Evolutionary conservation across 2,329 filamentous ascomycete species (phyloP).

Genomic region (Colletotrichum tropicicola): DNA sequence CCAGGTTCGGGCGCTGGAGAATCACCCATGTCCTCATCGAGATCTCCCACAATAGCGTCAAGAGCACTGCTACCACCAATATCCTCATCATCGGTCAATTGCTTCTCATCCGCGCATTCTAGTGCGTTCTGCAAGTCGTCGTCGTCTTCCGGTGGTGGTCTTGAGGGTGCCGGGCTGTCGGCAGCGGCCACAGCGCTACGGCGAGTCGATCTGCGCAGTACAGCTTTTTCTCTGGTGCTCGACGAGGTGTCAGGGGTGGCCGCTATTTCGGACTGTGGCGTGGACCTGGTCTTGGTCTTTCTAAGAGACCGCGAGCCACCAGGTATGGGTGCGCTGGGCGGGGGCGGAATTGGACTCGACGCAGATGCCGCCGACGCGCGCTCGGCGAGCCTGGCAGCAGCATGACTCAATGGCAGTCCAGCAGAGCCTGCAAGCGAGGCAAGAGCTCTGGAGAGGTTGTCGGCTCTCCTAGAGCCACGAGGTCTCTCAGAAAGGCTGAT

Average conservation of each 20-base stretch:
- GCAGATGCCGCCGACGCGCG: constrained; percentile 49
- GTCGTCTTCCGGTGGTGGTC: constrained; percentile 64
- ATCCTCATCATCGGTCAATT: constrained; percentile 77
- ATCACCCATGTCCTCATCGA: constrained; percentile 86
- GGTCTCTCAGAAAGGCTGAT: constrained; percentile 84
- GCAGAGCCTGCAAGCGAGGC: constrained; percentile 81
- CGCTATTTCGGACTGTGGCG: constrained; percentile 49
- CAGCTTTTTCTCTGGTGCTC: constrained; percentile 64
- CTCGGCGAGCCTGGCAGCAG: constrained; percentile 57
- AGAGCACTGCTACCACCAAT: constrained; percentile 74
- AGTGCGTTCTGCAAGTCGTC: constrained; percentile 75
- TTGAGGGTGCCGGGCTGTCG: constrained; percentile 60
- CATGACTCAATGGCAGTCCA: constrained; percentile 62
- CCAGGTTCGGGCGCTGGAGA: constrained; percentile 79
- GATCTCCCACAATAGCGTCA: constrained; percentile 88
- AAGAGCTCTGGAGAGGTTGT: constrained; percentile 73
- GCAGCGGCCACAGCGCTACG: constrained; percentile 59
- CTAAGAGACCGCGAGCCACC: constrained; percentile 55
- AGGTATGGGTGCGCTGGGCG: constrained; percentile 45
- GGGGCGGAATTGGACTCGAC: constrained; percentile 45
- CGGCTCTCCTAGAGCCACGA: constrained; percentile 66
- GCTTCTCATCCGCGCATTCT: constrained; percentile 93
- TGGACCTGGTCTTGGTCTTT: constrained; percentile 57
- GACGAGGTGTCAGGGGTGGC: constrained; percentile 55
- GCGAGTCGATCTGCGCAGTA: constrained; percentile 70